A percentile compares a stretch with the other conserved stretches of the same genome.
Conservation (phyloP, 2,329 filamentous ascomycete genomes). For the Alternaria postmessia region DNA sequence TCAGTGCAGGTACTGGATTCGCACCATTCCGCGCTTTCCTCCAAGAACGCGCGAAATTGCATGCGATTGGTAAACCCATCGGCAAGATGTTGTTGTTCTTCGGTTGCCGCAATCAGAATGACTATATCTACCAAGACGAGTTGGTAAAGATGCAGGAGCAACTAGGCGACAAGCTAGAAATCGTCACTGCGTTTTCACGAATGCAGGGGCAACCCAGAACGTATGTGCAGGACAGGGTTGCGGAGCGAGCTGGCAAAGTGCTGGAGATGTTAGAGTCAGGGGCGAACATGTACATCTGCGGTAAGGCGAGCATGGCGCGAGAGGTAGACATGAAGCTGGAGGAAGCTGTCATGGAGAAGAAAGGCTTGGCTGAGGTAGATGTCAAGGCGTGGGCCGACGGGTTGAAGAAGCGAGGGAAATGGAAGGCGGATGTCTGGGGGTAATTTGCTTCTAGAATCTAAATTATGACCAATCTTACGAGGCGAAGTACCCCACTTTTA, state of each 20-base stretch:
- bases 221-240: conserved; percentile 51
- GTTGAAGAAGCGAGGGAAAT: conserved; percentile 60
- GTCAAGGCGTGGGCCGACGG: conserved; percentile 58
- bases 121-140: conserved; percentile 45
- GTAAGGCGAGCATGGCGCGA: conserved; percentile 52
- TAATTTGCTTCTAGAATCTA: conserved; percentile 23
- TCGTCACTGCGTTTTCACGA: conserved; percentile 40
- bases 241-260: conserved; percentile 37
- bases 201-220: conserved; percentile 19
- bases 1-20: conserved; percentile 47
- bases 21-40: conserved; percentile 48
- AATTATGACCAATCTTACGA: neutral
- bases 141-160: conserved; percentile 29
- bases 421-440: conserved; percentile 64
- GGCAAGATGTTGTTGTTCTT: conserved; percentile 47
- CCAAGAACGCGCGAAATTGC: conserved; percentile 45
- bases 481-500: conserved; percentile 4
- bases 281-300: conserved; percentile 48
- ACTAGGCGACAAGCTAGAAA: conserved; percentile 34
- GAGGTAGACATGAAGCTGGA: conserved; percentile 54
- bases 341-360: conserved; percentile 45
- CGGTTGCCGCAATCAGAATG: conserved; percentile 39
- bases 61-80: conserved; percentile 39
- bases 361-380: conserved; percentile 52
- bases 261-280: conserved; percentile 49